These are phyloP conservation scores for Raffaelea albimanens DNA, from an alignment of 2,329 filamentous ascomycete genomes.

Conservation along the genomic window DNA sequence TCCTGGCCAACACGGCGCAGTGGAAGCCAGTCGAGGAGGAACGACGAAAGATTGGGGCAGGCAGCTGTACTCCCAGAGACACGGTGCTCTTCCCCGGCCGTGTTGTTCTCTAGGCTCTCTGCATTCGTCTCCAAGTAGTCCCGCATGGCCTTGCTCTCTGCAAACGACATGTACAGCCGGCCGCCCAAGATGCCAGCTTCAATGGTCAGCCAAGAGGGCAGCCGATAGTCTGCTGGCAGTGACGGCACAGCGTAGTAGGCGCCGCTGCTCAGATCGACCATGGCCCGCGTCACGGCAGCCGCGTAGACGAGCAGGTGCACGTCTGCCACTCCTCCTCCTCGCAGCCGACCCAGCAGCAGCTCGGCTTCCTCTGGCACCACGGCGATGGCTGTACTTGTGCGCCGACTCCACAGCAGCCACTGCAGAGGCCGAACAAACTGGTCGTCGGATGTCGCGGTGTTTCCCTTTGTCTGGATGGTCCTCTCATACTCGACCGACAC, in stretches of 20 bases:
- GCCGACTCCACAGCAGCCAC: constrained; percentile 51
- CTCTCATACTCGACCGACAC: constrained; percentile 36
- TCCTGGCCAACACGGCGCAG: constrained; percentile 46
- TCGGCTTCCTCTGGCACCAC: constrained; percentile 57
- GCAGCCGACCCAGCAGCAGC: constrained; percentile 35
- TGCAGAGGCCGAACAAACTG: constrained; percentile 34
- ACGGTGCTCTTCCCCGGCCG: too few species aligned
- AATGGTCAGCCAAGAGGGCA: constrained; percentile 43
- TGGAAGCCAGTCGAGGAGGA: constrained; percentile 48
- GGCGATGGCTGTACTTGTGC: constrained; percentile 39
- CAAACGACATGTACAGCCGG: constrained; percentile 47
- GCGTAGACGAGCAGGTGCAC: constrained; percentile 39
- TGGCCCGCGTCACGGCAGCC: constrained; percentile 48
- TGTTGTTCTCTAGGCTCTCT: not conserved
- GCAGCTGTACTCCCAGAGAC: too few species aligned
- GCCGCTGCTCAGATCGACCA: constrained; percentile 49
- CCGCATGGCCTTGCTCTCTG: constrained; percentile 30
- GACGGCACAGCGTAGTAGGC: constrained; percentile 41
- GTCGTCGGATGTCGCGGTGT: constrained; percentile 9
- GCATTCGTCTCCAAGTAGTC: constrained; percentile 21
- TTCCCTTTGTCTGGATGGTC: constrained; percentile 33
- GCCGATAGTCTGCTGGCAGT: constrained; percentile 26
- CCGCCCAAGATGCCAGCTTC: constrained; percentile 54
- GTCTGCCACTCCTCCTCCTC: constrained; percentile 2
- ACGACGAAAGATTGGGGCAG: constrained; percentile 28